phyloP scores from a whole-genome alignment of 2,329 filamentous ascomycete species.

The Aspergillus glaucus region DNA sequence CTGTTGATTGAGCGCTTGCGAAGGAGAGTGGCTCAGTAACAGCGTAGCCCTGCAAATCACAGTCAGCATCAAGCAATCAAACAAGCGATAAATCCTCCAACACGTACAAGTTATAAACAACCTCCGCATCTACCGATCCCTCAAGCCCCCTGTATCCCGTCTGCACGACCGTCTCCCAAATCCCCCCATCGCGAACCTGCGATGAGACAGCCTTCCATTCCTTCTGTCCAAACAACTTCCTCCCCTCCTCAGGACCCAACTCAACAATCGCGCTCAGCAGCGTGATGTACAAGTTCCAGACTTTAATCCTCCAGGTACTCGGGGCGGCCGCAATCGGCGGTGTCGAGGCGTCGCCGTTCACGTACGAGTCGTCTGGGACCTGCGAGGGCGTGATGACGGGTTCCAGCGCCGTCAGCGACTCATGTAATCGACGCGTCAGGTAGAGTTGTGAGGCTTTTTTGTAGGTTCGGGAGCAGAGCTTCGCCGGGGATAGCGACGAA shows the following conservation, averaged over 20 bases:
- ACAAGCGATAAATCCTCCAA: neutral
- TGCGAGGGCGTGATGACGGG: conserved; percentile 65
- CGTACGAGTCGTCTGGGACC: conserved; percentile 29
- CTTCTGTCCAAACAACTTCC: conserved; percentile 74
- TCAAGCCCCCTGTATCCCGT: conserved; percentile 84
- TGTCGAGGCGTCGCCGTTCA: conserved; percentile 44
- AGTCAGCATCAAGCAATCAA: neutral
- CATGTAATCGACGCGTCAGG: conserved; percentile 84
- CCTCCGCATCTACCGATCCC: conserved; percentile 87
- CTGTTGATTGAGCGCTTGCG: conserved; percentile 77
- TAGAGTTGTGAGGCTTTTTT: conserved; percentile 91
- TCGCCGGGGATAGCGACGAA: conserved; percentile 58
- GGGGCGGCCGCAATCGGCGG: conserved; percentile 73
- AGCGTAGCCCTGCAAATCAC: conserved; percentile 64
- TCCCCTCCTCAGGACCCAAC: conserved; percentile 82
- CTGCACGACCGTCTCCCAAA: conserved; percentile 91
- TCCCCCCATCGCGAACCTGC: conserved; percentile 77
- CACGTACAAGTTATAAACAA: conserved; percentile 57
- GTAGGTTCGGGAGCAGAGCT: conserved; percentile 74
- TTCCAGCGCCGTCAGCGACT: conserved; percentile 77
- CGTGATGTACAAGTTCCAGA: conserved; percentile 95
- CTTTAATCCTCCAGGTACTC: conserved; percentile 78
- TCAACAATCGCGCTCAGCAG: conserved; percentile 88
- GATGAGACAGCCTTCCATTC: conserved; percentile 76
- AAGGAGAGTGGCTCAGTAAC: conserved; percentile 79